A percentile compares a stretch with the other conserved stretches of the same genome.
phyloP scores from a whole-genome alignment of 257 asterid species.

The Solanum peruvianum region DNA sequence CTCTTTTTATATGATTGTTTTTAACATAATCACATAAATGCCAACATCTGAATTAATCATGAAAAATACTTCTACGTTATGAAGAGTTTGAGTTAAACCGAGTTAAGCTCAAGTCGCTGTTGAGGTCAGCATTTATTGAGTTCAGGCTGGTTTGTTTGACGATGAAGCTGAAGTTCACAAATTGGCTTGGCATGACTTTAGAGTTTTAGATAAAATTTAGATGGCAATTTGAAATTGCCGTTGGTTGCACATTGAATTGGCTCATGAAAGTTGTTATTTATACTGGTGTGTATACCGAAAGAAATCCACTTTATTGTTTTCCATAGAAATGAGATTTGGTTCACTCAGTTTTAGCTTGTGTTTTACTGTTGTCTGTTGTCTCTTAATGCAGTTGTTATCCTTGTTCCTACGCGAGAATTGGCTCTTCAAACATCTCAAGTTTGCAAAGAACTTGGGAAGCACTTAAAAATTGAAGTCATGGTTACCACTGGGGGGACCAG shows the following conservation, averaged over 20 bases:
- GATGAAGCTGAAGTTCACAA: not conserved
- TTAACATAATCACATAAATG: not conserved
- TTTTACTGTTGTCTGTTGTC: not conserved
- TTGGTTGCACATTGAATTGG: not conserved
- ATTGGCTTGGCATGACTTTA: not conserved
- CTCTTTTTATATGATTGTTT: not conserved
- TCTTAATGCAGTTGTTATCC: conserved; percentile 54
- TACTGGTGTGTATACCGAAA: not conserved
- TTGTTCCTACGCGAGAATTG: conserved; percentile 77
- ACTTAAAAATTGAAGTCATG: conserved; percentile 70
- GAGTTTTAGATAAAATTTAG: not conserved
- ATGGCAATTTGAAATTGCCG: not conserved
- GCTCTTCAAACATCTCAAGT: conserved; percentile 94
- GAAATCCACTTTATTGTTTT: not conserved
- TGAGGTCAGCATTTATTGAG: not conserved
- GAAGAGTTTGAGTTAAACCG: not conserved
- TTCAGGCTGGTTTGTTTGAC: not conserved
- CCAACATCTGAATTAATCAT: not conserved
- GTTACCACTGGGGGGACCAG: conserved; percentile 91
- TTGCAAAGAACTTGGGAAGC: conserved; percentile 85
- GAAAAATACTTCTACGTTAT: not conserved
- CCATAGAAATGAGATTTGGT: not conserved
- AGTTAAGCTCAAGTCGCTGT: not conserved
- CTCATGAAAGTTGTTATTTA: not conserved
- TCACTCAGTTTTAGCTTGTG: not conserved